Percentiles rank a stretch among this genome's conserved stretches.
Evolutionary conservation across 164 flowering plant species (phyloP).

Genomic region (Echeveria elegans): DNA sequence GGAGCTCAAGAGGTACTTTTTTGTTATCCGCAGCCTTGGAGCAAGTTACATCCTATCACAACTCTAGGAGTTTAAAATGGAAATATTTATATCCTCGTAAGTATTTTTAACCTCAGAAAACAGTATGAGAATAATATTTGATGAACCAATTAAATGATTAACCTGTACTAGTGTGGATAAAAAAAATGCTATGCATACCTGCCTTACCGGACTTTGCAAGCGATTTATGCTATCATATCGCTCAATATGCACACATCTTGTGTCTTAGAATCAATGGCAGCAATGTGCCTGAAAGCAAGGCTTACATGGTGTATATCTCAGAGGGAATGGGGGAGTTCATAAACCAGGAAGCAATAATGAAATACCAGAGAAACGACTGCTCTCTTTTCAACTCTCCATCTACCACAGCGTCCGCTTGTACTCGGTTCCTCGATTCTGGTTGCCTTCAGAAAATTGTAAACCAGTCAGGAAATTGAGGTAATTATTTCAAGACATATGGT

Average conservation of each 20-base stretch:
- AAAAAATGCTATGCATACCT: no score
- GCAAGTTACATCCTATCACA: not conserved
- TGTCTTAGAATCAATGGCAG: constrained; percentile 19
- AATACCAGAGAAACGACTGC: constrained; percentile 74
- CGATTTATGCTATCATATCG: not conserved
- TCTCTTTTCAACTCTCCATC: constrained; percentile 31
- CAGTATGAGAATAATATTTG: no score
- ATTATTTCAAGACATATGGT: constrained; percentile 2
- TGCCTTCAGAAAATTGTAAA: constrained; percentile 46
- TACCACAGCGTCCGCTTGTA: constrained; percentile 67
- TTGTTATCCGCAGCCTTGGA: not conserved
- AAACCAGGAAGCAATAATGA: constrained; percentile 56
- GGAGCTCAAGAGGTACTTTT: constrained; percentile 52
- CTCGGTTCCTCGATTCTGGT: constrained; percentile 27
- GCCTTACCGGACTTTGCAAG: not conserved
- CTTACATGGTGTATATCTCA: constrained; percentile 61
- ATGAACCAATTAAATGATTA: no score
- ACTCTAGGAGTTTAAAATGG: not conserved
- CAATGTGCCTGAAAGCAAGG: constrained; percentile 26
- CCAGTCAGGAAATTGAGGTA: constrained; percentile 62
- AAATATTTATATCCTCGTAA: not conserved
- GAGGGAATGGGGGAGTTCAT: constrained; percentile 57
- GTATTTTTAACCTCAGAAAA: no score
- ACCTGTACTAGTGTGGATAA: no score
- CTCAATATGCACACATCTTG: not conserved